Conservation (phyloP, 2,329 filamentous ascomycete species). For the Trichoderma guizhouense region DNA sequence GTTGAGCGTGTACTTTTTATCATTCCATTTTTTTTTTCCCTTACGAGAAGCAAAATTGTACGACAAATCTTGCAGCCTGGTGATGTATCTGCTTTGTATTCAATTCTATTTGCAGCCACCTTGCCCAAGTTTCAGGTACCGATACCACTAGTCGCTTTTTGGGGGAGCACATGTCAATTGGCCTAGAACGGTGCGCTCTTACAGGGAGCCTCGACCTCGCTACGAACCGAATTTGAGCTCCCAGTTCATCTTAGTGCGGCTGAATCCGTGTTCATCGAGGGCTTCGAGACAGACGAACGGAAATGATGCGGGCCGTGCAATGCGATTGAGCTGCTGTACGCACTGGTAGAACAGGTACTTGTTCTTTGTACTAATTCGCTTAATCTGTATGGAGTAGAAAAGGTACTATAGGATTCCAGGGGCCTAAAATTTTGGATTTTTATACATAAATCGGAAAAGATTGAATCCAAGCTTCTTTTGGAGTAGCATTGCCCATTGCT, state of each 20-base stretch:
- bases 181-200: neutral
- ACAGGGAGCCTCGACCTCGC: neutral
- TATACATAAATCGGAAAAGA: neutral
- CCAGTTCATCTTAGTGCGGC: slow-evolving; percentile 12
- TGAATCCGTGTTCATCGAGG: neutral
- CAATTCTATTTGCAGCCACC: neutral
- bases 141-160: neutral
- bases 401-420: neutral
- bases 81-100: neutral
- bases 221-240: neutral
- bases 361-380: neutral
- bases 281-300: neutral
- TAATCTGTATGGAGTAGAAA: neutral
- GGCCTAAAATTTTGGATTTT: neutral
- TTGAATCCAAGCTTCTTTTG: neutral
- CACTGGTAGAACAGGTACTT: neutral
- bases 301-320: neutral
- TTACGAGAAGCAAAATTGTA: neutral
- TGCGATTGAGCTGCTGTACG: neutral
- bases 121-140: neutral
- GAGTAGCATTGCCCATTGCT: neutral
- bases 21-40: neutral
- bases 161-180: slow-evolving; percentile 10
- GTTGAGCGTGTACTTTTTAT: neutral
- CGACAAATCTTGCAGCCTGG: neutral